These are phyloP conservation scores for Phytophthora brassicae DNA, from an alignment of 352 stramenopile species.

Conservation along the genomic window DNA sequence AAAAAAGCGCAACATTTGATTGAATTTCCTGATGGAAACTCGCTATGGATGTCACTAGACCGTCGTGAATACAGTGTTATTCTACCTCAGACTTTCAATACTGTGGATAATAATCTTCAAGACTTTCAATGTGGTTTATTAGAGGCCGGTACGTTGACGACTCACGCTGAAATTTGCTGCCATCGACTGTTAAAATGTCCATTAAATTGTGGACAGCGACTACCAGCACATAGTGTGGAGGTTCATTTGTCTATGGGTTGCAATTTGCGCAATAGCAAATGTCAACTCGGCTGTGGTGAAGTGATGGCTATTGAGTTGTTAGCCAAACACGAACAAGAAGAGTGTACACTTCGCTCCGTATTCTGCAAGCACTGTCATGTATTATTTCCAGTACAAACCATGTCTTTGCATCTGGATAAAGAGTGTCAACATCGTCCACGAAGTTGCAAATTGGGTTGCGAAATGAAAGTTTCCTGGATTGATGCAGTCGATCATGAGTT, in stretches of 20 bases:
- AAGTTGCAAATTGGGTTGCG: slow-evolving; percentile 56
- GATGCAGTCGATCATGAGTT: slow-evolving; percentile 41
- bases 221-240: slow-evolving; percentile 37
- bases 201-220: slow-evolving; percentile 60
- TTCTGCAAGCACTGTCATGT: slow-evolving; percentile 62
- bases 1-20: slow-evolving; percentile 42
- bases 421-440: slow-evolving; percentile 43
- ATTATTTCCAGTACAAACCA: slow-evolving; percentile 21
- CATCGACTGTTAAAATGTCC: slow-evolving; percentile 62
- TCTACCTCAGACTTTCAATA: neutral
- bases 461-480: slow-evolving; percentile 21
- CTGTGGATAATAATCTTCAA: neutral
- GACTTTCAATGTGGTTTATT: slow-evolving; percentile 23
- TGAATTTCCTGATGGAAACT: slow-evolving; percentile 57
- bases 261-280: slow-evolving; percentile 57
- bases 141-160: neutral
- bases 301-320: slow-evolving; percentile 51
- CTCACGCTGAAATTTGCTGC: slow-evolving; percentile 46
- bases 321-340: slow-evolving; percentile 49
- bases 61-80: slow-evolving; percentile 51
- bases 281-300: slow-evolving; percentile 57
- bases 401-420: slow-evolving; percentile 40
- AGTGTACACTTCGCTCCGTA: slow-evolving; percentile 45
- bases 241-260: slow-evolving; percentile 59
- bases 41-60: slow-evolving; percentile 44